Evolutionary conservation across 2,329 filamentous ascomycete genomes (phyloP), one percentile per base, ranked within the genome.

Genomic region (Fusarium subglutinans): DNA sequence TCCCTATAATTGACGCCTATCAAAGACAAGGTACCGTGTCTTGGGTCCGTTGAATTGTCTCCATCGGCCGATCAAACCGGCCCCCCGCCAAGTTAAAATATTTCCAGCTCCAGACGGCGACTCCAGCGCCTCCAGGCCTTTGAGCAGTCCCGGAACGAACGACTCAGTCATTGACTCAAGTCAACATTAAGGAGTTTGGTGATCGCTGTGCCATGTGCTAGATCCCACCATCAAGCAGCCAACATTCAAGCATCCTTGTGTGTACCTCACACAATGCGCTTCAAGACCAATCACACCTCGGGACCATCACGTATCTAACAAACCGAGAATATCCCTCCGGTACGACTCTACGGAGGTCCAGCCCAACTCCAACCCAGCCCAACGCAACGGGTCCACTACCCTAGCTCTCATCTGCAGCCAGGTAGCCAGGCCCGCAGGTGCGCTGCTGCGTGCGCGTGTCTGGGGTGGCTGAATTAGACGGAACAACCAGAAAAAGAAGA

Each of bases 31-130:
- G 57, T 63, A 26, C 55, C 18, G 24, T 35, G 35, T 41, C 35
- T 41, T 55, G 51, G 35, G 35, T 55, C 20, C 56, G 63, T 44
- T 45, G 54, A 54, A 50, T 57, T 53, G 63, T 70, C 56, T 70
- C 67, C 66, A 63, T 77, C 63, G 73, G 73, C 66, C 76, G 76
- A 78, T 78, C 75, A 75, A 77, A 75, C 73, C 63, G 61, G 54
- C 44, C 72, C 73, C 69, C 67, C 67, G 53, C 67, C 41, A 70
- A 70, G 59, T 64, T 66, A 70, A 69, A 58, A 63, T 63, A 63
- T 60, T 58, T 50, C 58, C 63, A 76, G 47, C 71, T 70, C 63
- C 67, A 50, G 53, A 48, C 45, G 53, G 72, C 71, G 47, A 69
- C 63, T 72, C 51, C 71, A 74, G 63, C 53, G 55, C 45, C 66